Base-by-base conservation (phyloP, 805 yeast genomes). In the Candida hungchunana region DNA sequence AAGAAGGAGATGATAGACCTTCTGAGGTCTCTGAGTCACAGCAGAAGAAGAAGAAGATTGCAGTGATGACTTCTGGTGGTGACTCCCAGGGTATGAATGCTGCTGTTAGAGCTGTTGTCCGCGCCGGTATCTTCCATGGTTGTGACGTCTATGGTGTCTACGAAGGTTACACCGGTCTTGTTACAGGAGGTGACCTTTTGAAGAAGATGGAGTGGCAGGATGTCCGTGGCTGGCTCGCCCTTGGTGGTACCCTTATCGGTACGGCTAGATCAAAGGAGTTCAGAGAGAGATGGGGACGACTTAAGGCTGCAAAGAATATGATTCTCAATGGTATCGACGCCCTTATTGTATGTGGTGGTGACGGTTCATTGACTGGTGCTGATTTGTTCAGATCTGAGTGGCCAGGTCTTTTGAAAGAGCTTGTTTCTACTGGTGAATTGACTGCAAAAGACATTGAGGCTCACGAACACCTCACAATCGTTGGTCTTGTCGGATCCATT, bases 11-110 rank as follows among this genome's bases (percentile, higher is more conserved):
- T 6, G 26, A 23, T 16, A 18, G 25, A 18, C 42, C 42, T 14
- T 4, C 32, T 5, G 21, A 24, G 15, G 13, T 32, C 15, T 21
- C 38, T 6, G 30, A 29, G n/a, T n/a, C n/a, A n/a, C n/a, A n/a
- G n/a, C 5, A 30, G 6, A 32, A 34, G 25, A 55, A 42, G 42
- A 59, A 63, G 51, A 76, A 78, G 48, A 85, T 93, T 46, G 98
- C 95, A 5, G 93, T 93, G 33, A 88, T 93, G 90, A 90, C 98
- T 10, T 86, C 96, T 1, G 98, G 98, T 50, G 98, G 99, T 63
- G 99, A 93, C 59, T 84, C 97, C 35, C 98, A 94, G 20, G 99
- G 99, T 53, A 93, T 93, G 98, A 87, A 88, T 62, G 90, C 97
- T 5, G 85, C 81, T 18, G 98, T 93, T 7, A 74, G 98, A 46